phyloP scores from a whole-genome alignment of 352 stramenopile species.

The Pythium rhizo-oryzae region DNA sequence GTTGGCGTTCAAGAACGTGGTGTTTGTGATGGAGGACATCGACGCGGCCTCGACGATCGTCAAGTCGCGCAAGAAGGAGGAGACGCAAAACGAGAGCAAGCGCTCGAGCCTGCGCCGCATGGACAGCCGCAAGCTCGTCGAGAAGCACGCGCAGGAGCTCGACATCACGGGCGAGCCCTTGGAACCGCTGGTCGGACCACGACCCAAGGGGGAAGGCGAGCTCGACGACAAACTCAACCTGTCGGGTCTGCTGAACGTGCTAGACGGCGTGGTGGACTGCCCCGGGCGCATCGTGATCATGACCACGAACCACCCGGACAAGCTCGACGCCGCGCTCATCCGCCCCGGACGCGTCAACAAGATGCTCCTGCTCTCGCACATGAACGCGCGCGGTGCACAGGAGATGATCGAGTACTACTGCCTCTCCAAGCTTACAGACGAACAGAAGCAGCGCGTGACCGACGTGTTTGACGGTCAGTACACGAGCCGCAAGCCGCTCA shows the following conservation, averaged over 20 bases:
- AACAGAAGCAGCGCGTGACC: constrained; percentile 20
- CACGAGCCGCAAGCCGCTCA: constrained; percentile 23
- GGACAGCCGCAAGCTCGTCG: neutral
- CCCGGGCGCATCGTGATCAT: constrained; percentile 85
- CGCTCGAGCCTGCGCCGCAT: neutral
- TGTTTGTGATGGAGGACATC: constrained; percentile 83
- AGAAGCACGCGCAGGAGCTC: constrained; percentile 4
- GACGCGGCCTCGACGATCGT: constrained; percentile 66
- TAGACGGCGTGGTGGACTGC: constrained; percentile 84
- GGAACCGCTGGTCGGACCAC: neutral
- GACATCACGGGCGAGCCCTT: neutral
- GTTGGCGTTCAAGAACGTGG: constrained; percentile 61
- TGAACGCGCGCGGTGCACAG: constrained; percentile 26
- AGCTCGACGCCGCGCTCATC: constrained; percentile 64
- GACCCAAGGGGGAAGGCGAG: constrained; percentile 23
- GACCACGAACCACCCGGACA: constrained; percentile 89
- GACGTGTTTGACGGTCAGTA: constrained; percentile 14
- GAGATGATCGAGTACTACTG: constrained; percentile 54
- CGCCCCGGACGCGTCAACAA: constrained; percentile 61
- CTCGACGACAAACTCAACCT: constrained; percentile 46
- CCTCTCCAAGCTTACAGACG: constrained; percentile 11
- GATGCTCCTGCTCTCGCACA: constrained; percentile 53
- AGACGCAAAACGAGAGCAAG: neutral
- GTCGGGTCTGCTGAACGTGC: constrained; percentile 74
- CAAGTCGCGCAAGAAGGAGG: neutral